Conservation (phyloP, 192 early-diverging fungal genomes). For the Coemansia umbellata region DNA sequence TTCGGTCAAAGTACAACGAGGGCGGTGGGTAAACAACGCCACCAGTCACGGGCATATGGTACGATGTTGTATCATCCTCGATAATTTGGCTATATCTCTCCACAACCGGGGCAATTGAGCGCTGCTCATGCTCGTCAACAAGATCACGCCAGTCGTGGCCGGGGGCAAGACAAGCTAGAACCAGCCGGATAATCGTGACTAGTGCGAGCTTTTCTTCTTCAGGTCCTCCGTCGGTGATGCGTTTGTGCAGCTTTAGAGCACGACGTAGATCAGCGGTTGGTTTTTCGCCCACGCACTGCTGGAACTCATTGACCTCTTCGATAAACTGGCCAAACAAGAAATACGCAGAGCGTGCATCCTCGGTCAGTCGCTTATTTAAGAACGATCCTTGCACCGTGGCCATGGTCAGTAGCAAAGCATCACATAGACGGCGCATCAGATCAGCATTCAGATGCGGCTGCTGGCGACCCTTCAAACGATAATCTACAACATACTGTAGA, state of each 20-base stretch:
- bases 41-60: slow-evolving; percentile 51
- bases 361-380: slow-evolving; percentile 58
- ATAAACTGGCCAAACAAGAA: slow-evolving; percentile 93
- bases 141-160: slow-evolving; percentile 90
- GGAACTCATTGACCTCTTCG: slow-evolving; percentile 90
- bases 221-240: slow-evolving; percentile 67
- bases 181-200: slow-evolving; percentile 73
- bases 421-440: slow-evolving; percentile 83
- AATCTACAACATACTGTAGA: slow-evolving; percentile 92
- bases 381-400: slow-evolving; percentile 59
- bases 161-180: slow-evolving; percentile 71
- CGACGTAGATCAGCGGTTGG: slow-evolving; percentile 78
- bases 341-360: slow-evolving; percentile 83
- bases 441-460: slow-evolving; percentile 73
- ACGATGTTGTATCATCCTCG: slow-evolving; percentile 43
- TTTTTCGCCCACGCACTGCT: slow-evolving; percentile 70
- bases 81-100: slow-evolving; percentile 57
- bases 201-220: slow-evolving; percentile 70
- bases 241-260: slow-evolving; percentile 59
- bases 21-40: slow-evolving; percentile 50
- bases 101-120: slow-evolving; percentile 67
- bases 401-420: slow-evolving; percentile 82
- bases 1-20: slow-evolving; percentile 92
- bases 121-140: slow-evolving; percentile 75
- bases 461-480: slow-evolving; percentile 80